Conservation (phyloP, 495 filamentous ascomycete species). For the Rhypophila decipiens region DNA sequence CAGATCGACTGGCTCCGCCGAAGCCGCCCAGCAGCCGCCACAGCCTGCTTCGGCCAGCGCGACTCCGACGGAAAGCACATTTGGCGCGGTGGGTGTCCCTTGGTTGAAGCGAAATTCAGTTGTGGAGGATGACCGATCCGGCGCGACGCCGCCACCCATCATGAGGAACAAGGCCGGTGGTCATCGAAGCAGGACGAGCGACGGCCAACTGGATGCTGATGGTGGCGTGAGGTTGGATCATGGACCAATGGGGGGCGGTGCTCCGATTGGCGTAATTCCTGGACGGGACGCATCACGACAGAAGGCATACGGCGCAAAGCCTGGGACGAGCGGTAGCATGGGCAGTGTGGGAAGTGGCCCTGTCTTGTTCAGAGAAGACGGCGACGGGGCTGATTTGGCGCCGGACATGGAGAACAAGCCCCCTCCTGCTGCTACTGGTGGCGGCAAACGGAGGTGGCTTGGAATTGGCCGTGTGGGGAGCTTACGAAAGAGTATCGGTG, state of each 20-base stretch:
- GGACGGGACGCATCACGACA: neutral
- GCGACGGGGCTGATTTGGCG: no score
- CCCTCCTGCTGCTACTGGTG: neutral
- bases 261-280: neutral
- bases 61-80: slow-evolving; percentile 26
- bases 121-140: slow-evolving; percentile 24
- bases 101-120: slow-evolving; percentile 21
- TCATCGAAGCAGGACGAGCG: neutral
- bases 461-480: slow-evolving; percentile 29
- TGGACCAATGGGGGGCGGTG: neutral
- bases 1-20: slow-evolving; percentile 24
- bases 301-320: neutral
- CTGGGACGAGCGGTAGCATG: neutral
- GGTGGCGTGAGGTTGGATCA: neutral
- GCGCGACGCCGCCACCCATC: slow-evolving; percentile 43
- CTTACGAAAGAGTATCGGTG: slow-evolving; percentile 15
- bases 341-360: neutral
- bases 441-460: slow-evolving; percentile 33
- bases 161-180: slow-evolving; percentile 26
- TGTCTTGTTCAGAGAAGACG: no score
- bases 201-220: neutral
- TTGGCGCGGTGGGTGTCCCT: slow-evolving; percentile 24
- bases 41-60: slow-evolving; percentile 25
- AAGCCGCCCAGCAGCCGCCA: slow-evolving; percentile 3
- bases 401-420: no score